Base-by-base conservation (phyloP, 1,284 basidiomycete species). In the Exobasidium cylindrosporum region DNA sequence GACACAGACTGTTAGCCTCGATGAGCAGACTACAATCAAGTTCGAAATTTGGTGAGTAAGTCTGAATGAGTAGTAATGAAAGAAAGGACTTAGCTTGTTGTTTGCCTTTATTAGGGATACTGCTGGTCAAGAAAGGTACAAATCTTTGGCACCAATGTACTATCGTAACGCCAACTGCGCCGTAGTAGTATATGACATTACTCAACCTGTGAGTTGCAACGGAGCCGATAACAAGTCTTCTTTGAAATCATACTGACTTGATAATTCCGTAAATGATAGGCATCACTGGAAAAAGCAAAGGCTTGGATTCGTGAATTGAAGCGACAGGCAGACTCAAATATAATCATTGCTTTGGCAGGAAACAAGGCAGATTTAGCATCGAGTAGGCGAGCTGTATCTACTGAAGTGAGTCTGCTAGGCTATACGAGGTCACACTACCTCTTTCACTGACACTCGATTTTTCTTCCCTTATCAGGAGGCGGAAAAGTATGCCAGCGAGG, bases 241-340 rank as follows among this genome's bases (percentile, higher is more conserved):
- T n/a, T n/a, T n/a, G 21, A 54, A 7, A 10, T 11, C 24, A 44
- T 54, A n/a, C 6, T 14, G 52, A 24, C 59, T n/a, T n/a, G n/a
- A n/a, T n/a, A n/a, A n/a, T n/a, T n/a, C n/a, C n/a, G n/a, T n/a
- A n/a, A n/a, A n/a, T n/a, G 10, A 17, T 46, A 68, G 55, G 73
- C 74, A 4, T 85, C 94, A 6, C 87, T 97, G 63, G 93, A 97
- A 83, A 97, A 97, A 82, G 94, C 94, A 50, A 90, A 91, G 75
- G 89, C 89, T 70, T 97, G 94, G 94, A 95, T 97, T 73, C 87
- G 90, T 64, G 94, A 97, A 81, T 87, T 97, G 10, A 92, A 97
- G 81, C 90, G 94, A 63, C 94, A 97, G 83, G 94, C 94, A 47
- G 95, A 97, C 80, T 92, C 94, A 28, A 91, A 90, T 58, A 97